phyloP scores from a whole-genome alignment of 306 rosid species.

The Vicia faba region DNA sequence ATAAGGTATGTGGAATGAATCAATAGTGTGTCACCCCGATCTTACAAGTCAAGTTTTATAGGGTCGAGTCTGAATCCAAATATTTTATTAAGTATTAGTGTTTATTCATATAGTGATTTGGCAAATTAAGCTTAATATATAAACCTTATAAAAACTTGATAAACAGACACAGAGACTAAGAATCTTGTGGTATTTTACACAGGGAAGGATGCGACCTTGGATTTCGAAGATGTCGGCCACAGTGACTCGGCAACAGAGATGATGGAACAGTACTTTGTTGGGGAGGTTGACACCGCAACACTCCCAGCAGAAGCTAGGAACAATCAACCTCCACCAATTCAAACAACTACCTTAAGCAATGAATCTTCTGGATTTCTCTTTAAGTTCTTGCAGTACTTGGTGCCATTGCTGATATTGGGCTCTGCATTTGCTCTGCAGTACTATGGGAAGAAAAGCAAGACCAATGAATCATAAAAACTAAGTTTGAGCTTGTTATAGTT shows the following conservation, averaged over 20 bases:
- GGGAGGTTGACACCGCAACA: constrained; percentile 57
- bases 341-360: constrained; percentile 21
- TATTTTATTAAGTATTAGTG: no score
- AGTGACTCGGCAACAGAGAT: constrained; percentile 63
- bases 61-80: no score
- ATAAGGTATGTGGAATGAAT: no score
- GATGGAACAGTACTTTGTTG: constrained; percentile 64
- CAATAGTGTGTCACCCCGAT: no score
- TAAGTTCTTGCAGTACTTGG: constrained; percentile 55
- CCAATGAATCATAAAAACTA: constrained; percentile 30
- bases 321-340: constrained; percentile 34
- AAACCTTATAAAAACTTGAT: background rate
- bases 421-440: constrained; percentile 65
- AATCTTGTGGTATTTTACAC: constrained; percentile 37
- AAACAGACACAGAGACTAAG: constrained; percentile 13
- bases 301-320: constrained; percentile 47
- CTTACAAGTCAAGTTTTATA: no score
- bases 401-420: constrained; percentile 68
- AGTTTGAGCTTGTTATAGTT: constrained; percentile 27
- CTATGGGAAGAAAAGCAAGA: constrained; percentile 47
- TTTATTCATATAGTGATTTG: no score
- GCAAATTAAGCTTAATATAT: no score
- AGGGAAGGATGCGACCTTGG: constrained; percentile 88
- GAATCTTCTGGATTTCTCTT: constrained; percentile 49
- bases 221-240: constrained; percentile 85